Evolutionary conservation across 2,329 filamentous ascomycete species (phyloP).

Genomic region (Fusarium redolens): DNA sequence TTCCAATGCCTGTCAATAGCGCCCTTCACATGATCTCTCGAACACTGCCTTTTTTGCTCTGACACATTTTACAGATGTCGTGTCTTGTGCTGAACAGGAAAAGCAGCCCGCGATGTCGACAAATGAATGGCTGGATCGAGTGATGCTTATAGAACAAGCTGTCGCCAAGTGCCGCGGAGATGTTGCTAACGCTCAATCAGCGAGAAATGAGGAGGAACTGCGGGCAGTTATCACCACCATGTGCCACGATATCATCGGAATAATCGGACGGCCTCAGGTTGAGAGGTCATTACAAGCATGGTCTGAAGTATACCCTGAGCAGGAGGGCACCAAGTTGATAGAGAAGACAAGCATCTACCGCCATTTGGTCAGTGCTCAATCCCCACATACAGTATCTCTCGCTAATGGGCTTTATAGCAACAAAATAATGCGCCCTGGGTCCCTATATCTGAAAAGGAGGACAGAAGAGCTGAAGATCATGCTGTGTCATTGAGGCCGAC

Average conservation of each 20-base stretch:
- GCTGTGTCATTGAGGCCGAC: not conserved
- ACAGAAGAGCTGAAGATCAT: not conserved
- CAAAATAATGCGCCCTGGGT: not conserved
- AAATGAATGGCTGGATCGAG: not conserved
- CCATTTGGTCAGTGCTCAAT: not conserved
- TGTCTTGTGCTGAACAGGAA: too few species aligned
- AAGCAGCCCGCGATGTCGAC: not conserved
- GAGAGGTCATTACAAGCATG: not conserved
- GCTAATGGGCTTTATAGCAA: not conserved
- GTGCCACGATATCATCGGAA: not conserved
- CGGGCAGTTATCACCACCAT: not conserved
- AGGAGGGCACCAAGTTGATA: not conserved
- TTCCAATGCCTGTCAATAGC: not conserved
- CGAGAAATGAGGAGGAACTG: not conserved
- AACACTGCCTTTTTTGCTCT: too few species aligned
- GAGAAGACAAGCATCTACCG: not conserved
- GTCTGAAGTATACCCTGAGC: slow-evolving; percentile 7
- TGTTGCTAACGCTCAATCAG: not conserved
- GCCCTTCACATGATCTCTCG: not conserved
- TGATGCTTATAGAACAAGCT: not conserved
- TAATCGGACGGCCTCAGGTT: not conserved
- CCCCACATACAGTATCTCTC: too few species aligned
- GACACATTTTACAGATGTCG: too few species aligned
- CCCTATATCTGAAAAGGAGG: not conserved
- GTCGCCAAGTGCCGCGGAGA: not conserved